Base-by-base conservation (phyloP, 768 basidiomycete species). In the Xerocomellus intermedius region DNA sequence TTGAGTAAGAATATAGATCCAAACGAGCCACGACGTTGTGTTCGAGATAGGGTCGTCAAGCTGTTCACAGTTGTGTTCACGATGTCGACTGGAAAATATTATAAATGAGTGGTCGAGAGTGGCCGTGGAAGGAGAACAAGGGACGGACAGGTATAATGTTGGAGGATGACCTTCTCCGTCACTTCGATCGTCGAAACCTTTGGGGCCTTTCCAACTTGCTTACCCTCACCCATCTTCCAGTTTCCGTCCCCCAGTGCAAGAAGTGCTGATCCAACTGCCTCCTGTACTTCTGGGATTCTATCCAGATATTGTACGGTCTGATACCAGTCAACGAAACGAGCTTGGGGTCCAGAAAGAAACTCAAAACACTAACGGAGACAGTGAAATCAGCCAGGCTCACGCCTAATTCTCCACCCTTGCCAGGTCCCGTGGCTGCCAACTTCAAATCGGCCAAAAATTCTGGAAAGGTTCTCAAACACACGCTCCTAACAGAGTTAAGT, bases 161-260 rank as follows among this genome's bases (percentile, higher is more conserved):
- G 87, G 22, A 91, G 72, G 12, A 93, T 76, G 17, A 78, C 72
- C 37, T 71, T 73, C 62, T 86, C 84, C 52, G 84, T 85, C 10
- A 76, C 76, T 30, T 83, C 85, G 5, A 74, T 75, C 2, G 73
- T 59, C 17, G 53, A 30, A 3, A 22, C 24, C 51, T 81, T 81
- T 8, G 69, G 57, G 2, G 65, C 67, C 60, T 82, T 83, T 10
- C 80, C 81, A 7, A 87, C 82, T 61, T 79, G 78, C 21, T 89
- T 78, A 6, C 89, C 90, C 56, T 90, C 89, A 5, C 91, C 91
- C 91, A 94, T 93, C 71, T 83, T 89, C 91, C 91, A 93, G 60
- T 93, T 93, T 10, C 91, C 91, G 56, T 94, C 91, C 0, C 91
- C 91, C 1, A 94, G 79, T 2, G 84, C 81, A 38, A 83, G 67